These are phyloP conservation scores for Cynara cardunculus DNA, from an alignment of 129 eudicot genomes.

Conservation along the genomic window DNA sequence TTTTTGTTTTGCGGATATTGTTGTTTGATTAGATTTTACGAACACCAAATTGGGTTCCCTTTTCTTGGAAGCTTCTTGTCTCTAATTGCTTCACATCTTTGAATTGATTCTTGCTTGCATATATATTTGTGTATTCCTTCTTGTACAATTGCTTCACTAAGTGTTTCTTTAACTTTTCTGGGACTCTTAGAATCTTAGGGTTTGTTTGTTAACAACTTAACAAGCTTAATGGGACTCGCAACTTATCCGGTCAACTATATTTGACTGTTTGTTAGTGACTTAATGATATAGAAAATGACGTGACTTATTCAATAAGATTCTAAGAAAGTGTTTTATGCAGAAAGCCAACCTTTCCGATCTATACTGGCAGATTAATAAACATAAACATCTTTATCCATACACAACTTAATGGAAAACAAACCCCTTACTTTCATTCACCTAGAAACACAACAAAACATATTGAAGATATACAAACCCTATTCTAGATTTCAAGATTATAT, in stretches of 20 bases:
- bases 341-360: neutral
- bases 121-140: neutral
- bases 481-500: neutral
- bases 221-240: too few relatives aligned
- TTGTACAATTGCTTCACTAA: neutral
- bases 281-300: neutral
- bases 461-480: too few relatives aligned
- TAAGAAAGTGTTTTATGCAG: too few relatives aligned
- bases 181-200: neutral
- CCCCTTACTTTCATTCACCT: neutral
- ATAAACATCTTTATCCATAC: neutral
- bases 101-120: neutral
- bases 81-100: neutral
- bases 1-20: slow-evolving; percentile 14
- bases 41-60: slow-evolving; percentile 16
- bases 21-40: slow-evolving; percentile 18
- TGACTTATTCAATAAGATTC: neutral
- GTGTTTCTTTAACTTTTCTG: neutral
- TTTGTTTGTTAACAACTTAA: neutral
- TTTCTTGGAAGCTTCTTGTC: neutral
- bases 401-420: neutral
- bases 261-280: neutral
- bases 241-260: neutral
- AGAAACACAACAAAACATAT: neutral
- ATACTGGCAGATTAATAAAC: neutral